A percentile compares a stretch with the other conserved stretches of the same genome.
These are phyloP conservation scores for Saxophila tyrrhenica DNA, from an alignment of 495 filamentous ascomycete genomes.

Conservation along the genomic window DNA sequence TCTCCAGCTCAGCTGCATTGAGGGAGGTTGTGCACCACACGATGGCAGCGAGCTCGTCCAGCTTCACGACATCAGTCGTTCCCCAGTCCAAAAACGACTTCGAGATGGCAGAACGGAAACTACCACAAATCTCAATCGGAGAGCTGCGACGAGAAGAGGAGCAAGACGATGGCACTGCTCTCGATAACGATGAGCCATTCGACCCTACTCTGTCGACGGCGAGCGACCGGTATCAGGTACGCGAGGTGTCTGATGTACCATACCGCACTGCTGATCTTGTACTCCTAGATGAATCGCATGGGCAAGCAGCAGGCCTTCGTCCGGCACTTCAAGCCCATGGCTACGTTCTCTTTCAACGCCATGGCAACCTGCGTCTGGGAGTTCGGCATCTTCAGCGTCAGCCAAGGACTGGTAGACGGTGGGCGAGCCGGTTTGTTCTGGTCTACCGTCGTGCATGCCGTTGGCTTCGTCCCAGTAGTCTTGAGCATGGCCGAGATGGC, in stretches of 20 bases:
- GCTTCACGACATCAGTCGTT: not conserved
- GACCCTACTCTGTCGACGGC: not conserved
- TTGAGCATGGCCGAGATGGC: conserved; percentile 18
- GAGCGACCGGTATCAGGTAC: not conserved
- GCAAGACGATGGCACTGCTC: not conserved
- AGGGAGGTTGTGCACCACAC: not conserved
- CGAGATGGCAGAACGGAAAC: not conserved
- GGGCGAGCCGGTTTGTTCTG: conserved; percentile 19
- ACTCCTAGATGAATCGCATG: not conserved
- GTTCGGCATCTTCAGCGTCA: not conserved
- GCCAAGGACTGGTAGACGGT: conserved; percentile 20
- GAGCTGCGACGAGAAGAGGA: not conserved
- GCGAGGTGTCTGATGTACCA: not conserved
- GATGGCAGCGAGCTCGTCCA: not conserved
- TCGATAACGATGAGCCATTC: not conserved
- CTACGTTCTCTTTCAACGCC: not conserved
- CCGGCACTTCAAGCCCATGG: not conserved
- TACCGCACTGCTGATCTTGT: not conserved
- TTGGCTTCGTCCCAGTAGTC: conserved; percentile 13
- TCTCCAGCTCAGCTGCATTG: too few species aligned
- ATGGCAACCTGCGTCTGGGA: not conserved
- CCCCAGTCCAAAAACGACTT: not conserved
- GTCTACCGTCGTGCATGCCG: conserved; percentile 2
- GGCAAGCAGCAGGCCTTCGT: not conserved
- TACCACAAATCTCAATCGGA: not conserved